These are phyloP conservation scores for Ceratocystis eucalypticola DNA, from an alignment of 2,329 filamentous ascomycete species.

Conservation along the genomic window DNA sequence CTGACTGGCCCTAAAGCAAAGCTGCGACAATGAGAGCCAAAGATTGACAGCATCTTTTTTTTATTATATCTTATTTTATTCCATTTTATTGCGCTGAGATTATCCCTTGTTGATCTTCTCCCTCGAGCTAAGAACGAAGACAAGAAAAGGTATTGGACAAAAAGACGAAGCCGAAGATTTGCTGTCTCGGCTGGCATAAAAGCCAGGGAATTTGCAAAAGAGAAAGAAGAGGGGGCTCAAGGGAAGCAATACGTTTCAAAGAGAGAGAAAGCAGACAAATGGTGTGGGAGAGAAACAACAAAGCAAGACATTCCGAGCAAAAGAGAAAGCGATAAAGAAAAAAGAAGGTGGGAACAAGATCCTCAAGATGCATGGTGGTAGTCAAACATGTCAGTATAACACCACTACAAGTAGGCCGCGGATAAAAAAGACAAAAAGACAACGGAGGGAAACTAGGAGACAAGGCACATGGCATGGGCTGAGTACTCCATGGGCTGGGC, in stretches of 20 bases:
- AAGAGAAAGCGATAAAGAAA: background rate
- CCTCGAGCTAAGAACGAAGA: background rate
- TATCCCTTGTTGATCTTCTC: background rate
- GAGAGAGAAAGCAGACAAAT: too few relatives aligned
- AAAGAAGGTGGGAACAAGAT: background rate
- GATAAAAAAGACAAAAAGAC: background rate
- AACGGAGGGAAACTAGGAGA: background rate
- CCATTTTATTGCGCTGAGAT: background rate
- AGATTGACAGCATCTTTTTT: background rate
- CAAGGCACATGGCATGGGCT: background rate
- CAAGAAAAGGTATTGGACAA: background rate
- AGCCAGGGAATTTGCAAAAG: background rate
- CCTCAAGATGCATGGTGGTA: background rate
- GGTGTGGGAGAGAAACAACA: background rate
- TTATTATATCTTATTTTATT: background rate
- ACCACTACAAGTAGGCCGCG: background rate
- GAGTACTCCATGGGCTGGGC: background rate
- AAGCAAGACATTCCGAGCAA: background rate
- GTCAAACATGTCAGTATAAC: constrained; percentile 1
- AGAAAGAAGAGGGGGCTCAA: background rate
- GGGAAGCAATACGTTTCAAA: background rate
- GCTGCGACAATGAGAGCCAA: background rate
- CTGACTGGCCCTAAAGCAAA: background rate
- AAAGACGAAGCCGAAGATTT: constrained; percentile 1
- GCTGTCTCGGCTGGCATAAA: background rate